Base-by-base conservation (phyloP, 2,329 filamentous ascomycete genomes). In the Diplodia scrobiculata region DNA sequence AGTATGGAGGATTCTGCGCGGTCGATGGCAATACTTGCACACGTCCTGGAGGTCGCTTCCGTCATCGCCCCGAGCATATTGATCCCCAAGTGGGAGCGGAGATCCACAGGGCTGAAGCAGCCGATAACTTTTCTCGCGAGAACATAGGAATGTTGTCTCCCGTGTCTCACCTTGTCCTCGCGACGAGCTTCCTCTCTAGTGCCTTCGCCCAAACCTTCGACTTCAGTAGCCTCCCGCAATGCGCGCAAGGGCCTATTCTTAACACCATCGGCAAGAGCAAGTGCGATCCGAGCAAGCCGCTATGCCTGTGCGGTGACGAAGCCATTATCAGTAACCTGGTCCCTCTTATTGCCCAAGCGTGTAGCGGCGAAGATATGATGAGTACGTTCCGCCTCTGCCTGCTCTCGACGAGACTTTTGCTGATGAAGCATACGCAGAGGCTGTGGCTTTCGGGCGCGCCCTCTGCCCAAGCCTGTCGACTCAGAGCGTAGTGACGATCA, bases 301-400 rank as follows among this genome's bases (percentile, higher is more conserved):
- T 62, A 17, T 67, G 66, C 29, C 58, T 67, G 14, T 67, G 66
- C 38, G 53, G 21, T 3, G 58, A 66, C n/a, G 47, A 51, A 6
- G 36, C 10, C 19, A 34, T 66, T 10, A 36, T 65, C 10, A 48
- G 59, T 11, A 36, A 34, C 10, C 27, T 67, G n/a, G 53, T 38
- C 5, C 36, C 29, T 34, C 32, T 53, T 7, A 60, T 60, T 27
- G 45, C 21, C 5, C 50, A 50, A 14, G 14, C 25, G n/a, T 66
- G 64, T n/a, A 59, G 25, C 11, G 54, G 47, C 6, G 45, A 58
- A 13, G 64, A 66, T 4, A 9, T 60, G 27, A 59, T n/a, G 17
- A 66, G 64, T 66, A 19, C 47, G 64, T 27, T 7, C 10, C 6
- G 19, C n/a, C 19, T 9, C 32, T 6, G 19, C 11, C 10, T 5